Evolutionary conservation across 495 filamentous ascomycete species (phyloP), one percentile per base, ranked within the genome.

Genomic region (Podospora anserina): DNA sequence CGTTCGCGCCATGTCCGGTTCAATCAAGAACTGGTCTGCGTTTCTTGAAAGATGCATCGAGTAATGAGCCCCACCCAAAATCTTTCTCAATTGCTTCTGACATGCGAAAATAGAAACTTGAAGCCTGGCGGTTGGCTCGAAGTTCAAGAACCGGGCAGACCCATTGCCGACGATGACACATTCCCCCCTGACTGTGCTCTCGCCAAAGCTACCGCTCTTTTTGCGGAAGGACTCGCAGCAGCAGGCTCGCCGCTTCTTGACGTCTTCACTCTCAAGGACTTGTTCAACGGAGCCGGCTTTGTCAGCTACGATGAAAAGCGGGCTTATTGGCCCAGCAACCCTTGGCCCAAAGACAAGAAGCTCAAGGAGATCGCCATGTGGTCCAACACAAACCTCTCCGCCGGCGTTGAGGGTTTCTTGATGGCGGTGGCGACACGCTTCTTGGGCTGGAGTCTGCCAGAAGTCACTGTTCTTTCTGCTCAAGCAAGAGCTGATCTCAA

Each of bases 101-200:
- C 19, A 58, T 20, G 15, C 11, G 23, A 27, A 20, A 58, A 58
- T 27, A 58, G 56, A 58, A 75, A 79, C 70, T 70, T 82, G n/a
- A 71, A 74, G 4, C 80, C 83, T 0, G 83, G 83, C 16, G 82
- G 82, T 27, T 84, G 80, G 77, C 63, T 85, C 11, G 83, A 85
- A 74, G 67, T 74, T 75, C 68, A 70, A 72, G 54, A 74, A 68
- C 27, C 30, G 13, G 60, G 60, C 27, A 62, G 19, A 30, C 66
- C 73, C 34, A 66, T 53, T 60, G 74, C 71, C 19, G 70, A 75
- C 54, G 77, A 79, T 58, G 73, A 68, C 4, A 71, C 76, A 5
- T 55, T 71, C 34, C n/a, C 23, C 3, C 55, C 63, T 4, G 73
- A 70, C 54, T 71, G 70, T 20, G 61, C 68, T 1, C 28, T 78